phyloP scores from a whole-genome alignment of 169 alveolate species.

The Plasmodium inui region DNA sequence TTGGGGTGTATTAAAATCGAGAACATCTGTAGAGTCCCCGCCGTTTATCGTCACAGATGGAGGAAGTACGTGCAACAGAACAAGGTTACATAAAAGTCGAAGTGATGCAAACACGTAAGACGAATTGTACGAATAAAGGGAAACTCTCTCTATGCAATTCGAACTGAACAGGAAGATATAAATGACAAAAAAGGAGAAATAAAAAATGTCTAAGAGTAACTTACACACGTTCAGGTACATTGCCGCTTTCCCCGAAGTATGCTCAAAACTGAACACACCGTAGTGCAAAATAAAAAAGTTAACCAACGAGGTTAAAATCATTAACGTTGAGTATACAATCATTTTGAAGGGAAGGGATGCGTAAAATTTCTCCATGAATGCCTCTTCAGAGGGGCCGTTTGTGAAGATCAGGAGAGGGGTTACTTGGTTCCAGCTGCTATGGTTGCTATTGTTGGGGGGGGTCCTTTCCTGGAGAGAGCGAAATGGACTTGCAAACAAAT shows the following conservation, averaged over 20 bases:
- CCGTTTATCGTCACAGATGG: background rate
- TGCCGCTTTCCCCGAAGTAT: background rate
- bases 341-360: conserved; percentile 72
- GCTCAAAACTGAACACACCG: conserved; percentile 9
- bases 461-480: background rate
- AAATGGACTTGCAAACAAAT: background rate
- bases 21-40: background rate
- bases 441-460: background rate
- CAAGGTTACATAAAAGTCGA: conserved; percentile 14
- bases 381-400: conserved; percentile 29
- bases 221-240: conserved; percentile 5
- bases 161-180: conserved; percentile 22
- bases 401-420: background rate
- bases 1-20: background rate
- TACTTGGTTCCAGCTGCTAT: background rate
- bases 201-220: conserved; percentile 26
- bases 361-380: conserved; percentile 42
- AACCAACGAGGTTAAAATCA: conserved; percentile 40
- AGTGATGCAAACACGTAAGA: conserved; percentile 25
- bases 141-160: conserved; percentile 32
- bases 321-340: conserved; percentile 1
- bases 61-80: conserved; percentile 2
- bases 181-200: conserved; percentile 44
- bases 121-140: conserved; percentile 29
- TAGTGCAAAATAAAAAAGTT: conserved; percentile 36